phyloP scores from a whole-genome alignment of 768 basidiomycete genomes.

The Termitomyces sp. region DNA sequence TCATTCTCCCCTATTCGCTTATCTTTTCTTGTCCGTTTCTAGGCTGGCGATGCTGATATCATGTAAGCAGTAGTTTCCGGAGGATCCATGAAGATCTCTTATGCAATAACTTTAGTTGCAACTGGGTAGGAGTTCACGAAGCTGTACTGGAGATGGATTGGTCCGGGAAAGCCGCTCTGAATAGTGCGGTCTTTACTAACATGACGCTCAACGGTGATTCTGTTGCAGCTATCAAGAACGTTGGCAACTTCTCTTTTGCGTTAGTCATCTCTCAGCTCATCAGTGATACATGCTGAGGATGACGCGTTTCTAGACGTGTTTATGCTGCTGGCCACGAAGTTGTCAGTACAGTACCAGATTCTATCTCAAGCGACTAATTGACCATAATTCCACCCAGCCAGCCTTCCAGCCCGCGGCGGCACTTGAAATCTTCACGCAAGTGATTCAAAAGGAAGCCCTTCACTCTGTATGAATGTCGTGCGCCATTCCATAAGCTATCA shows the following conservation, averaged over 20 bases:
- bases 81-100: slow-evolving; percentile 37
- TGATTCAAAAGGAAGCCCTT: slow-evolving; percentile 16
- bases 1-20: neutral
- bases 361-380: too few relatives aligned
- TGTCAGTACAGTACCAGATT: slow-evolving; percentile 32
- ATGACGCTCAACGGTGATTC: slow-evolving; percentile 53
- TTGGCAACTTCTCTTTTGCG: slow-evolving; percentile 69
- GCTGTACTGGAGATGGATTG: slow-evolving; percentile 41
- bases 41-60: slow-evolving; percentile 50
- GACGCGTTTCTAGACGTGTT: slow-evolving; percentile 34
- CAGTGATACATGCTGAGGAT: too few relatives aligned
- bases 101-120: slow-evolving; percentile 38
- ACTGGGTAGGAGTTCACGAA: slow-evolving; percentile 44
- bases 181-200: slow-evolving; percentile 40
- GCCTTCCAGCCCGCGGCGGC: slow-evolving; percentile 60
- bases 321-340: slow-evolving; percentile 62
- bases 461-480: too few relatives aligned
- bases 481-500: too few relatives aligned
- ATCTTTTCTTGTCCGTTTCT: too few relatives aligned
- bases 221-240: slow-evolving; percentile 59
- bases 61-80: slow-evolving; percentile 32
- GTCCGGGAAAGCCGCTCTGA: slow-evolving; percentile 38
- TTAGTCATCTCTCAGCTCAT: slow-evolving; percentile 27
- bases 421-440: slow-evolving; percentile 56
- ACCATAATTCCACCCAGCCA: slow-evolving; percentile 32